Percentiles rank a stretch among this genome's conserved stretches.
Evolutionary conservation across 2,329 filamentous ascomycete species (phyloP).

Genomic region (Paecilomyces variotii): DNA sequence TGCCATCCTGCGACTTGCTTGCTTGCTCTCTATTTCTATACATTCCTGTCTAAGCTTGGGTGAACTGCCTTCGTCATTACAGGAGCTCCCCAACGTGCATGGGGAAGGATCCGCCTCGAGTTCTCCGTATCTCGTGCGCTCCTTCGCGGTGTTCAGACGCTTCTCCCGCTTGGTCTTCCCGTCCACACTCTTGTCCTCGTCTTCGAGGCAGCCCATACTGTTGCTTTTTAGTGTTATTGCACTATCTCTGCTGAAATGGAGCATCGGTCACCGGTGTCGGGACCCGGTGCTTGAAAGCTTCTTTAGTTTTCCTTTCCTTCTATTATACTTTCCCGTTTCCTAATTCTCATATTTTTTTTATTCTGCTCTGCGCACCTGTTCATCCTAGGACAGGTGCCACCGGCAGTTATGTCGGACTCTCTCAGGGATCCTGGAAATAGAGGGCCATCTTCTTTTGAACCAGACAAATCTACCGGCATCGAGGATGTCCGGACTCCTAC

Average conservation of each 20-base stretch:
- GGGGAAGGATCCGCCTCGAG: not conserved
- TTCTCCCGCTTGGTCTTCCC: not conserved
- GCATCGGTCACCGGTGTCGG: conserved; percentile 1
- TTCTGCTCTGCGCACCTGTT: not conserved
- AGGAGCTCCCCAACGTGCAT: not conserved
- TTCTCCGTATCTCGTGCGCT: not conserved
- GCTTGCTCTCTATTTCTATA: not conserved
- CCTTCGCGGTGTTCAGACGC: not conserved
- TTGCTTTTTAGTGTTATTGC: not conserved
- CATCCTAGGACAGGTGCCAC: conserved; percentile 1
- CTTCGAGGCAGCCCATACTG: not conserved
- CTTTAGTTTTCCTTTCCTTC: conserved; percentile 1
- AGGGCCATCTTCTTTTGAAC: conserved; percentile 13
- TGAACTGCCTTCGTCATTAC: not conserved
- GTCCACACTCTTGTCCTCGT: not conserved
- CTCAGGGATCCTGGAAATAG: conserved; percentile 6
- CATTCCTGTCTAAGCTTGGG: not conserved
- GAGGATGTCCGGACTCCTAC: conserved; percentile 3
- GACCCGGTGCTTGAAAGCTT: conserved; percentile 1
- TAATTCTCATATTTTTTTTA: not conserved
- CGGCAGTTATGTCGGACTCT: conserved; percentile 7
- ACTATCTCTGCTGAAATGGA: not conserved
- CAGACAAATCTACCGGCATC: conserved; percentile 8
- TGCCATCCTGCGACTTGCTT: not conserved
- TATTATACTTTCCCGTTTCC: not conserved